phyloP scores from a whole-genome alignment of 73 alveolate genomes.

The Uronychia binucleata region DNA sequence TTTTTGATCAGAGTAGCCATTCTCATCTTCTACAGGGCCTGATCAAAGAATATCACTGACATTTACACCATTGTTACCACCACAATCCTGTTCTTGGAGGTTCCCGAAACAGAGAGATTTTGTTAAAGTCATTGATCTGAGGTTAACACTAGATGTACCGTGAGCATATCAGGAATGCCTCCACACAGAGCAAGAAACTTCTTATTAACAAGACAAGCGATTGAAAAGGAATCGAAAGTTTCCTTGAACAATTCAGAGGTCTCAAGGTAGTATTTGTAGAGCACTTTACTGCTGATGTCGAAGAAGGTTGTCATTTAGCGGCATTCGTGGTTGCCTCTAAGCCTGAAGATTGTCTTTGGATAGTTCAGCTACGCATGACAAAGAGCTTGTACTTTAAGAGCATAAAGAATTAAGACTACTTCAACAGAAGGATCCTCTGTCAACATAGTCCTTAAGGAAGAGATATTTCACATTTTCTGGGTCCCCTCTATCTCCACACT shows the following conservation, averaged over 20 bases:
- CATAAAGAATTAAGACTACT: slow-evolving; percentile 75
- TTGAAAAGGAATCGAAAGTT: slow-evolving; percentile 35
- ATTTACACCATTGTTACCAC: slow-evolving; percentile 36
- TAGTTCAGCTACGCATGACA: slow-evolving; percentile 53
- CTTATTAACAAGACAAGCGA: slow-evolving; percentile 33
- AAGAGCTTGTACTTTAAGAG: slow-evolving; percentile 69
- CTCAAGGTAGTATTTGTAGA: slow-evolving; percentile 60
- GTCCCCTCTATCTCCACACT: slow-evolving; percentile 93
- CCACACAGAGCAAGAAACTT: slow-evolving; percentile 86
- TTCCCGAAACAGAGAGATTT: slow-evolving; percentile 71
- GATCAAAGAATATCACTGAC: slow-evolving; percentile 83
- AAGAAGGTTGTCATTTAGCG: slow-evolving; percentile 87
- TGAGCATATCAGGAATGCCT: slow-evolving; percentile 88
- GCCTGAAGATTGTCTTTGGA: slow-evolving; percentile 79
- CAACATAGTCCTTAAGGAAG: slow-evolving; percentile 95
- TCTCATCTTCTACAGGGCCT: slow-evolving; percentile 77
- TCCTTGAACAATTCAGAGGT: slow-evolving; percentile 72
- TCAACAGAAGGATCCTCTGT: slow-evolving; percentile 94
- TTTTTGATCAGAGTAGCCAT: slow-evolving; percentile 34
- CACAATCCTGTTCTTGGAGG: slow-evolving; percentile 82
- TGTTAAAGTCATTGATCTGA: slow-evolving; percentile 39
- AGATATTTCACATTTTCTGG: slow-evolving; percentile 90
- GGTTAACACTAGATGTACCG: slow-evolving; percentile 3
- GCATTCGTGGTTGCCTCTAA: slow-evolving; percentile 94
- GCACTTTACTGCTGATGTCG: slow-evolving; percentile 83